A percentile compares a stretch with the other conserved stretches of the same genome.
phyloP scores from a whole-genome alignment of 2,329 filamentous ascomycete species.

The Phaeosphaeriaceae sp. region DNA sequence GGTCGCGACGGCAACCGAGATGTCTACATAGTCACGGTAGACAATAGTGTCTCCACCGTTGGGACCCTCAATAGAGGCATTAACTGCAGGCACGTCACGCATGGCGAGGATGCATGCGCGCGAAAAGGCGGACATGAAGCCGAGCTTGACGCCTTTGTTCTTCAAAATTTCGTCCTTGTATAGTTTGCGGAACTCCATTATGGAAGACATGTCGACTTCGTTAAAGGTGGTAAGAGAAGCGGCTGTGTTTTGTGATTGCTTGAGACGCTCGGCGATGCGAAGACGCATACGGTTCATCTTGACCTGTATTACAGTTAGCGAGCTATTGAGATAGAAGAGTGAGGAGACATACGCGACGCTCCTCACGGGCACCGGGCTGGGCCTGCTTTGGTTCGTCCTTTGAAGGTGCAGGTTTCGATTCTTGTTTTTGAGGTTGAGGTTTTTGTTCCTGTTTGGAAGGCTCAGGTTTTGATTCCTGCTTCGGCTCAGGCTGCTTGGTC shows the following conservation, averaged over 20 bases:
- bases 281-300: conserved; percentile 99
- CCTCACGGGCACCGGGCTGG: conserved; percentile 76
- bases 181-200: conserved; percentile 96
- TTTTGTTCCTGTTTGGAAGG: conserved; percentile 49
- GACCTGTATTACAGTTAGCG: conserved; percentile 64
- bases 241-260: conserved; percentile 98
- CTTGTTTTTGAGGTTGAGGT: conserved; percentile 44
- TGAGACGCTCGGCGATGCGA: conserved; percentile 94
- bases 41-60: conserved; percentile 97
- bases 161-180: conserved; percentile 98
- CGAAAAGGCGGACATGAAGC: conserved; percentile 99
- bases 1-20: conserved; percentile 95
- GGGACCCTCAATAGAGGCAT: conserved; percentile 95
- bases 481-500: conserved; percentile 44
- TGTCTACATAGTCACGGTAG: conserved; percentile 97
- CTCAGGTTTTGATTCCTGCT: conserved; percentile 49
- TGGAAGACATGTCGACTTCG: conserved; percentile 96
- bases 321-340: neutral
- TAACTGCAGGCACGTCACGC: conserved; percentile 92
- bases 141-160: conserved; percentile 95
- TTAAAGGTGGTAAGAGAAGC: conserved; percentile 98
- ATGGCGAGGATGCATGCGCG: conserved; percentile 89
- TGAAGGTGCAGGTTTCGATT: conserved; percentile 24
- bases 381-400: conserved; percentile 40
- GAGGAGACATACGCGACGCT: conserved; percentile 74